Evolutionary conservation across 2,329 filamentous ascomycete species (phyloP), one percentile per base, ranked within the genome.

Genomic region (Emergomyces pasteurianus): DNA sequence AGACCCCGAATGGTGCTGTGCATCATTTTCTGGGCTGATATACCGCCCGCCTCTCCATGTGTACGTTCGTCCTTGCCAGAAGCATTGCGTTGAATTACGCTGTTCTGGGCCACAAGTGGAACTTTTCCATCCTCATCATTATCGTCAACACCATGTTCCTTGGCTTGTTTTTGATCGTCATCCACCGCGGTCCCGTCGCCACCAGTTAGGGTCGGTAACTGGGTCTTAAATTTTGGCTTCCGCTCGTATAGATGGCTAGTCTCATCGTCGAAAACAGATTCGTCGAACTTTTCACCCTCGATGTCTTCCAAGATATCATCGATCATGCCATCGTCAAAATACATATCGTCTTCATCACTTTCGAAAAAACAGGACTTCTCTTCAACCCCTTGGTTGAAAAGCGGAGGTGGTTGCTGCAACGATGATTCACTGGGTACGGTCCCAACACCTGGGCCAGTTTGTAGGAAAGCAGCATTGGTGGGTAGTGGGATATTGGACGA

Each of bases 191-290:
- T 12, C 23, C 46, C 42, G 26, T 38, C 31, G 12, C 38, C 26
- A 6, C 36, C 47, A 10, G 31, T 21, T 8, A 10, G 23, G 1
- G 36, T 28, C 34, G 59, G 52, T 3, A 62, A 46, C 18, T 18
- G 16, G 9, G 50, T 49, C 23, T 10, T 55, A 14, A 46, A 61
- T 18, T 28, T 64, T 31, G 70, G 66, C 58, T 75, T 75, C 28
- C 72, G 67, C 42, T 75, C 73, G 62, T 77, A 78, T 14, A 78
- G 65, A 62, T 76, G 72, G 58, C 76, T 75, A 12, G 68, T 74
- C 46, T 75, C 76, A 61, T 80, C 77, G 62, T 80, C 78, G 56
- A 80, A 78, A 10, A 78, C 73, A 9, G 76, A 76, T 65, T 80
- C 78, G 61, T 80, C 77, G 64, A 80, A 79, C 0, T 63, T 65